phyloP scores from a whole-genome alignment of 495 filamentous ascomycete species.

The Neohortaea acidophila region DNA sequence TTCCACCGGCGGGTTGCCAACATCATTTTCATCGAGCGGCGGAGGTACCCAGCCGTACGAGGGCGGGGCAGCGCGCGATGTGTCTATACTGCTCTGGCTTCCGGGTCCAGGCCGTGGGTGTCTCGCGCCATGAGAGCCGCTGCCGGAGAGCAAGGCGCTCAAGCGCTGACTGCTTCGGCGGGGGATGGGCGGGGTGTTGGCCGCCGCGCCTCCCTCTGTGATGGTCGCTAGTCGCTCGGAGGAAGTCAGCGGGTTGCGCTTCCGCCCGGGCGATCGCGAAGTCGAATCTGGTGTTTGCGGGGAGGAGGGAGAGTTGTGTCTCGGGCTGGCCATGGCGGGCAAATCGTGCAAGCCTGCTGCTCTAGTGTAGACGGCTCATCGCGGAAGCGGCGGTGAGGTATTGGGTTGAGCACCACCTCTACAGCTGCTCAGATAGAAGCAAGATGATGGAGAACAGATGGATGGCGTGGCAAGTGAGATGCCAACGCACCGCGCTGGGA shows the following conservation, averaged over 20 bases:
- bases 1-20: constrained; percentile 3
- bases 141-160: neutral
- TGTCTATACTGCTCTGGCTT: neutral
- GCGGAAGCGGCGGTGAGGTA: no score
- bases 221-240: constrained; percentile 23
- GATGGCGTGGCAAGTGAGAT: no score
- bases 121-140: no score
- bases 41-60: constrained; percentile 11
- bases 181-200: constrained; percentile 1
- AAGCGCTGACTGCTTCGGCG: neutral
- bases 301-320: no score
- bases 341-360: no score
- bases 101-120: neutral
- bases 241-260: constrained; percentile 2
- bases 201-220: constrained; percentile 17
- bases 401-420: no score
- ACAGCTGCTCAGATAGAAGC: no score
- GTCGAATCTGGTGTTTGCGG: no score
- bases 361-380: no score
- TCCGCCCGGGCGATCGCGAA: constrained; percentile 2
- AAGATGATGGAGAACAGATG: no score
- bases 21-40: constrained; percentile 1
- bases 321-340: no score
- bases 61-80: constrained; percentile 1
- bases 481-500: no score